phyloP scores from a whole-genome alignment of 768 basidiomycete species.

The button mushroom (Agaricus bisporus) region DNA sequence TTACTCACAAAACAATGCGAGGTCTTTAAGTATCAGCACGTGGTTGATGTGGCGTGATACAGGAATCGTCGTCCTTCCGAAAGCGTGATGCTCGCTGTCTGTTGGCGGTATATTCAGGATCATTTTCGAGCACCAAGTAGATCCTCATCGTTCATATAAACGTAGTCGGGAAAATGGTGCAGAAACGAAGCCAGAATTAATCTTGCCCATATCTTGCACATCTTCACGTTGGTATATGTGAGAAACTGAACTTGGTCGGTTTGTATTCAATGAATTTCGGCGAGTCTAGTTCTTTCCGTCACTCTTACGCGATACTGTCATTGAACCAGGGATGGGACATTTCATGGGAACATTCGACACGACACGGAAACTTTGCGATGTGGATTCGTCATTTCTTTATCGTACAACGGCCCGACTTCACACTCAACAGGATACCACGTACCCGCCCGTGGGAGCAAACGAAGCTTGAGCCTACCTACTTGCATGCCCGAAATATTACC shows the following conservation, averaged over 20 bases:
- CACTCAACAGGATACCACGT: not conserved
- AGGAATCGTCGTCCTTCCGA: too few relatives aligned
- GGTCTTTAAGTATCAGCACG: too few relatives aligned
- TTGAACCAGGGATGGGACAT: too few relatives aligned
- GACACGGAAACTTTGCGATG: too few relatives aligned
- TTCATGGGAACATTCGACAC: too few relatives aligned
- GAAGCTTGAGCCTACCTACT: not conserved
- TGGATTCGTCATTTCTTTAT: not conserved
- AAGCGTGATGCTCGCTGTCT: conserved; percentile 45
- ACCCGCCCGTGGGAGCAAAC: not conserved
- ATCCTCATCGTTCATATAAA: conserved; percentile 31
- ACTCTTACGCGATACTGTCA: too few relatives aligned
- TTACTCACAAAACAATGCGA: too few relatives aligned
- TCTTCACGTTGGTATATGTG: conserved; percentile 40
- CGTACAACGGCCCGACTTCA: not conserved
- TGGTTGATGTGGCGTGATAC: too few relatives aligned
- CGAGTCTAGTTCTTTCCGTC: too few relatives aligned
- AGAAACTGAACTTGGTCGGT: conserved; percentile 38
- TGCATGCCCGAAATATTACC: conserved; percentile 3
- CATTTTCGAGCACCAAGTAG: not conserved
- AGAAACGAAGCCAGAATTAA: conserved; percentile 48
- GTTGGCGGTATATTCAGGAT: conserved; percentile 27
- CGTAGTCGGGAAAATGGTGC: conserved; percentile 67
- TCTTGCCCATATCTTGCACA: conserved; percentile 65
- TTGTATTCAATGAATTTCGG: too few relatives aligned